Evolutionary conservation across 805 yeast species (phyloP).

Genomic region (Starmerella floricola): DNA sequence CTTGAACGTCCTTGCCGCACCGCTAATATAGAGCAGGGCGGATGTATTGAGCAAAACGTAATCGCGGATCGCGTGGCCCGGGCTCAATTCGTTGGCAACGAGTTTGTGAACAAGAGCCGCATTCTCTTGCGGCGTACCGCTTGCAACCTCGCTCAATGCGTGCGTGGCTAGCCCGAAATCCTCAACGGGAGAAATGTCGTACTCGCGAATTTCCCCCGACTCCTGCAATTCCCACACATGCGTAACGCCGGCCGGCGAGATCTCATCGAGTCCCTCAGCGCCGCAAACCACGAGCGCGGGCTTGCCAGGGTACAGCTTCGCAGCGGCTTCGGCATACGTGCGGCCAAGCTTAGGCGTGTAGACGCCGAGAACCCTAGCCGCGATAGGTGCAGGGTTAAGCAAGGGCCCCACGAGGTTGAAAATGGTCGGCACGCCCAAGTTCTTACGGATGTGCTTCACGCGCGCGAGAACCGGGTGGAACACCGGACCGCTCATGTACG

Average conservation of each 20-base stretch:
- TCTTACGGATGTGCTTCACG: constrained; percentile 65
- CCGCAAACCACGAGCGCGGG: constrained; percentile 86
- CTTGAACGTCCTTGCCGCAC: constrained; percentile 51
- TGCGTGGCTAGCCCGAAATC: constrained; percentile 79
- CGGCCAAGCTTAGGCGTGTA: constrained; percentile 67
- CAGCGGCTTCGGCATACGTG: constrained; percentile 72
- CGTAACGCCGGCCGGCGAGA: constrained; percentile 77
- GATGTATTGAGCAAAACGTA: constrained; percentile 85
- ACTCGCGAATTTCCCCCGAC: constrained; percentile 27
- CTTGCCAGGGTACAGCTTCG: constrained; percentile 37
- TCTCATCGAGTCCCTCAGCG: constrained; percentile 80
- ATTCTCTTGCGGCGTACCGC: constrained; percentile 81
- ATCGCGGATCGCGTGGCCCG: constrained; percentile 55
- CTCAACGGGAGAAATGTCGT: constrained; percentile 36
- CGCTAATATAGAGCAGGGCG: constrained; percentile 71
- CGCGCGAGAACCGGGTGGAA: constrained; percentile 85
- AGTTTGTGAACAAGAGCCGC: constrained; percentile 47
- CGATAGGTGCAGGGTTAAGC: constrained; percentile 74
- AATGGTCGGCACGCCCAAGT: constrained; percentile 80
- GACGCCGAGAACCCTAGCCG: constrained; percentile 81
- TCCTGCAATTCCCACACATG: constrained; percentile 61
- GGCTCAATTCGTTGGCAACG: constrained; percentile 35
- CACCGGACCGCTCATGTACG: constrained; percentile 80
- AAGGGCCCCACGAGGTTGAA: constrained; percentile 92
- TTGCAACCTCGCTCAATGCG: constrained; percentile 50